Evolutionary conservation across 306 rosid genomes (phyloP).

Genomic region (Cicer judaicum): DNA sequence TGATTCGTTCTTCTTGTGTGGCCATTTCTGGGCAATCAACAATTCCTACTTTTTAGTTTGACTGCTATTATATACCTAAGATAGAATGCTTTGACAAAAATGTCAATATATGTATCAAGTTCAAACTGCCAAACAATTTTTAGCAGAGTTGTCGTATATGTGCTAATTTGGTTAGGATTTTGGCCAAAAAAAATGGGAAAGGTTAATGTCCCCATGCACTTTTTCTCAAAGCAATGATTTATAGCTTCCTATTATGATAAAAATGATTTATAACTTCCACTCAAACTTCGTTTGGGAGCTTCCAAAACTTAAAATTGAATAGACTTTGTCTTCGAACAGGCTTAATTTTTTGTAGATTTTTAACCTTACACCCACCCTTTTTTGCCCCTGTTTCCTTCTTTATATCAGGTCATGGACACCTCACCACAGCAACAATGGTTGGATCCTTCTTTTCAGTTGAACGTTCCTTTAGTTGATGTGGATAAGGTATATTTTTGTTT

Average conservation of each 20-base stretch:
- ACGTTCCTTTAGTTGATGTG: slow-evolving; percentile 92
- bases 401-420: slow-evolving; percentile 63
- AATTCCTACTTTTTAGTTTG: not conserved
- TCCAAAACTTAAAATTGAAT: not conserved
- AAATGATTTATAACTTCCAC: not conserved
- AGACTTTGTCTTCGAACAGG: not conserved
- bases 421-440: slow-evolving; percentile 67
- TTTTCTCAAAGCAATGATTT: slow-evolving; percentile 6
- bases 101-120: slow-evolving; percentile 14
- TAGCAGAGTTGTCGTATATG: not conserved
- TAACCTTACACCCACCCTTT: not conserved
- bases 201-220: not conserved
- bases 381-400: slow-evolving; percentile 22
- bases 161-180: not conserved
- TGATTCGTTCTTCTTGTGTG: slow-evolving; percentile 11
- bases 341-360: not conserved
- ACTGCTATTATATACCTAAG: not conserved
- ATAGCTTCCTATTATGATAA: not conserved
- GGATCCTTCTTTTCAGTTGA: slow-evolving; percentile 67
- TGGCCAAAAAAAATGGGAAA: not conserved
- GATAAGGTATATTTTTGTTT: slow-evolving; percentile 73
- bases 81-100: slow-evolving; percentile 1
- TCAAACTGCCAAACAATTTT: not conserved
- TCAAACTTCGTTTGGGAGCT: not conserved
- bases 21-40: not conserved